Base-by-base conservation (phyloP, 2,329 filamentous ascomycete genomes). In the Colletotrichum costaricense region DNA sequence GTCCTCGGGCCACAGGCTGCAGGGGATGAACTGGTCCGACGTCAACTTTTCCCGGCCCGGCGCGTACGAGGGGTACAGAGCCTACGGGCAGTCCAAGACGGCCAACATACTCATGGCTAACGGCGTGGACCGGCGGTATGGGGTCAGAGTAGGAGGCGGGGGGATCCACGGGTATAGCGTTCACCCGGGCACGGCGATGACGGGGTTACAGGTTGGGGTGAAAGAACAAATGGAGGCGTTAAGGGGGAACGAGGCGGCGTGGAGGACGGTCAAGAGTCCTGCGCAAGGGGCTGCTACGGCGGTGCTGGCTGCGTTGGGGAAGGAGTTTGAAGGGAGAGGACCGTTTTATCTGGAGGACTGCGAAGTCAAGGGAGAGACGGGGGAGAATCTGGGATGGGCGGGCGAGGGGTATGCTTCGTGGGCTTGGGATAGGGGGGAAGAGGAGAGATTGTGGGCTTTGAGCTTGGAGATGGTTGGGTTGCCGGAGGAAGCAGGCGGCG, bases 61-160 rank as follows among this genome's bases (percentile, higher is more conserved):
- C 14, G 33, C 46, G 22, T 70, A 70, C 30, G 52, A 70, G 19
- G n/a, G 19, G 7, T 59, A 30, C 22, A 28, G 33, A 16, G 80
- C 83, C 0, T 89, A 88, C 75, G 84, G 81, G 0, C 82, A 86
- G 70, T 78, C 79, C 63, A 89, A 89, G 75, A 81, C 82, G 0
- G 85, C 86, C 8, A 87, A 86, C 72, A 83, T 88, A 62, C 86
- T 82, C 68, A 83, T 85, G 76, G 82, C 86, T 5, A 87, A 85
- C 74, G 81, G 85, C 67, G 82, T 88, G 33, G 86, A 88, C 30
- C 82, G 86, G 11, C 22, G 26, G 5, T 70, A 11, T 3, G 12
- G 58, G 38, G 52, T 2, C 14, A 28, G 19, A 35, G 11, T 4
- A 35, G 33, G 11, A 35, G 33, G 11, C 33, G 11, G 33, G 11